Evolutionary conservation across 768 basidiomycete species (phyloP).

Genomic region (Cantharellus cinnabarinus): DNA sequence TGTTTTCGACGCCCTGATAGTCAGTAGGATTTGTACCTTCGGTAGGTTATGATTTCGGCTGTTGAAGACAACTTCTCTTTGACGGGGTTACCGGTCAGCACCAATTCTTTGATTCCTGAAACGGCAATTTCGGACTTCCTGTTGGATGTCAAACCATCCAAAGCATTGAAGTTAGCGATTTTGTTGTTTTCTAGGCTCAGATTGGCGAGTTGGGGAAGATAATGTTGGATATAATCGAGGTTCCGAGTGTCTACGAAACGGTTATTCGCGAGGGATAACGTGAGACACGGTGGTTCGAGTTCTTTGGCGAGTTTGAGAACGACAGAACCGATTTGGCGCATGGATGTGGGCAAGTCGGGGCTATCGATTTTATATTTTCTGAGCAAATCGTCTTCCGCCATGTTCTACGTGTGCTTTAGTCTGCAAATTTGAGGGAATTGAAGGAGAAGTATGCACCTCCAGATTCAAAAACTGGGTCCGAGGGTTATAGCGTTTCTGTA

Average conservation of each 20-base stretch:
- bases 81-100: slow-evolving; percentile 58
- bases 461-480: slow-evolving; percentile 57
- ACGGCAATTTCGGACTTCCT: slow-evolving; percentile 36
- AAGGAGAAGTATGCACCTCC: slow-evolving; percentile 33
- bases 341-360: slow-evolving; percentile 47
- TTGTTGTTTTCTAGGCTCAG: slow-evolving; percentile 65
- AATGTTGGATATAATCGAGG: slow-evolving; percentile 42
- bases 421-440: not conserved
- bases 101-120: slow-evolving; percentile 28
- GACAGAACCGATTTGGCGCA: slow-evolving; percentile 36
- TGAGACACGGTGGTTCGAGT: slow-evolving; percentile 54
- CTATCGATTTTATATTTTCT: slow-evolving; percentile 47
- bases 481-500: slow-evolving; percentile 50
- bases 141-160: slow-evolving; percentile 40
- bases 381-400: slow-evolving; percentile 59
- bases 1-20: not conserved
- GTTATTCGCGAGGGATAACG: slow-evolving; percentile 70
- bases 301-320: slow-evolving; percentile 75
- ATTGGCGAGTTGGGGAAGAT: slow-evolving; percentile 60
- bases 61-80: slow-evolving; percentile 37
- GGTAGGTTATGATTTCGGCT: slow-evolving; percentile 41
- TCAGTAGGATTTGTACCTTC: slow-evolving; percentile 28
- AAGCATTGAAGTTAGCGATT: slow-evolving; percentile 45
- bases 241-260: slow-evolving; percentile 39
- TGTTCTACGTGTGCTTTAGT: slow-evolving; percentile 28